phyloP scores from a whole-genome alignment of 2,329 filamentous ascomycete species.

The Talaromyces piceae region DNA sequence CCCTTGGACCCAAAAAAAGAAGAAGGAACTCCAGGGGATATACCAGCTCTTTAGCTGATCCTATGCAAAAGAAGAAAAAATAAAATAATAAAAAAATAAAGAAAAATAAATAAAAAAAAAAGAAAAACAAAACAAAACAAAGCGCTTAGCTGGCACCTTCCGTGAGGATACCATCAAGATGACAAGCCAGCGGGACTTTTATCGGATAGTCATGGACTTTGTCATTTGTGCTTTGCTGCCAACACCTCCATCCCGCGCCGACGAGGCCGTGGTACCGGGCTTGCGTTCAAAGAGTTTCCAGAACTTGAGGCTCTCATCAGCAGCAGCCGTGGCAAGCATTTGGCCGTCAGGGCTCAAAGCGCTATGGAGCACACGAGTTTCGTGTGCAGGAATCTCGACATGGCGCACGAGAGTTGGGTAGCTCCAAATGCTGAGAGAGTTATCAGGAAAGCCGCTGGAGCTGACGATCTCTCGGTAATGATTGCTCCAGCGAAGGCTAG shows the following conservation, averaged over 20 bases:
- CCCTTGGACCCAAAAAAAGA: background rate
- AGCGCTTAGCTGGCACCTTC: background rate
- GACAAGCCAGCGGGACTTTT: constrained; percentile 25
- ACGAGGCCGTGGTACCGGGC: constrained; percentile 60
- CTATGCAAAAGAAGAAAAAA: background rate
- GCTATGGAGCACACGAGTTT: constrained; percentile 93
- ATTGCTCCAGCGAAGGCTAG: constrained; percentile 90
- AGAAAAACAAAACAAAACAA: no score
- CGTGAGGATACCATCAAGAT: background rate
- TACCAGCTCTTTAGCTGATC: background rate
- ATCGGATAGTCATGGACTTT: constrained; percentile 94
- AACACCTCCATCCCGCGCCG: constrained; percentile 57
- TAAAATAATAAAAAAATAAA: no score
- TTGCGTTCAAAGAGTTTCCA: constrained; percentile 99
- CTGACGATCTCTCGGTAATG: constrained; percentile 97
- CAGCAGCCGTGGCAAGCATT: constrained; percentile 91
- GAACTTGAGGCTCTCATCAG: constrained; percentile 97
- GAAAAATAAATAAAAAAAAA: no score
- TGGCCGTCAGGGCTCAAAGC: constrained; percentile 95
- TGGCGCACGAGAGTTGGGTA: constrained; percentile 96
- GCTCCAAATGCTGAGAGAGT: constrained; percentile 98
- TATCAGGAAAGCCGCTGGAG: constrained; percentile 97
- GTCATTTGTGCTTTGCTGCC: constrained; percentile 75
- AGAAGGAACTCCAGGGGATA: background rate
- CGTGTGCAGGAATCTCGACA: constrained; percentile 94